Evolutionary conservation across 2,329 filamentous ascomycete species (phyloP).

Genomic region (Cladosporium sp.): DNA sequence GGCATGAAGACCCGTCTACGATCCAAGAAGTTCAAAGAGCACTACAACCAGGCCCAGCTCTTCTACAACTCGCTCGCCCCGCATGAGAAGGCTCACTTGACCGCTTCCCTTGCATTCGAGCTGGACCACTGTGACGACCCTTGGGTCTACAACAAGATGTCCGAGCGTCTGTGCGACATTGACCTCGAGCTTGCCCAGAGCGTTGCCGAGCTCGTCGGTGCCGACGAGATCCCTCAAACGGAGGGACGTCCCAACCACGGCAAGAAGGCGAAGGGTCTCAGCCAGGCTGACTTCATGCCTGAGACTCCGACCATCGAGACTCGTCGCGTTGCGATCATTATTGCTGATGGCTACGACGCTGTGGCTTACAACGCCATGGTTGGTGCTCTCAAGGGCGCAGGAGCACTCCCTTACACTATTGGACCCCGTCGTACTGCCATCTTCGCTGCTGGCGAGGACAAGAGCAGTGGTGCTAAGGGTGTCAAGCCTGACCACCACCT

Average conservation of each 20-base stretch:
- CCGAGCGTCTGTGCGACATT: conserved; percentile 68
- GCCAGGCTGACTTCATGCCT: conserved; percentile 68
- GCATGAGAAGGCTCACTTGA: conserved; percentile 65
- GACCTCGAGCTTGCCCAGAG: conserved; percentile 67
- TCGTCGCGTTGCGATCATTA: conserved; percentile 71
- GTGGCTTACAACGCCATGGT: conserved; percentile 66
- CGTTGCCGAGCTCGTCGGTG: conserved; percentile 71
- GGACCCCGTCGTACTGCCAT: conserved; percentile 67
- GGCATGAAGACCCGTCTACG: conserved; percentile 70
- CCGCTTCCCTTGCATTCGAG: conserved; percentile 65
- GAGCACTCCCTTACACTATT: conserved; percentile 72
- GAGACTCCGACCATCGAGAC: conserved; percentile 66
- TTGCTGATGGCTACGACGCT: conserved; percentile 75
- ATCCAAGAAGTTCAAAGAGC: conserved; percentile 74
- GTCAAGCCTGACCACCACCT: conserved; percentile 74
- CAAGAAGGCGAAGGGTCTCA: conserved; percentile 65
- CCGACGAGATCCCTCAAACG: conserved; percentile 54
- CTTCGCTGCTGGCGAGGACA: conserved; percentile 60
- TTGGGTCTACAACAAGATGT: conserved; percentile 71
- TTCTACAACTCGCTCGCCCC: conserved; percentile 77
- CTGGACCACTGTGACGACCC: conserved; percentile 81
- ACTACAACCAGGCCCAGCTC: conserved; percentile 74
- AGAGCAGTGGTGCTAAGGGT: conserved; percentile 50
- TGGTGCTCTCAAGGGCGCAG: conserved; percentile 60
- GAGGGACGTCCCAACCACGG: conserved; percentile 62